Conservation (phyloP, 768 basidiomycete genomes). For the Suillus lakei region DNA sequence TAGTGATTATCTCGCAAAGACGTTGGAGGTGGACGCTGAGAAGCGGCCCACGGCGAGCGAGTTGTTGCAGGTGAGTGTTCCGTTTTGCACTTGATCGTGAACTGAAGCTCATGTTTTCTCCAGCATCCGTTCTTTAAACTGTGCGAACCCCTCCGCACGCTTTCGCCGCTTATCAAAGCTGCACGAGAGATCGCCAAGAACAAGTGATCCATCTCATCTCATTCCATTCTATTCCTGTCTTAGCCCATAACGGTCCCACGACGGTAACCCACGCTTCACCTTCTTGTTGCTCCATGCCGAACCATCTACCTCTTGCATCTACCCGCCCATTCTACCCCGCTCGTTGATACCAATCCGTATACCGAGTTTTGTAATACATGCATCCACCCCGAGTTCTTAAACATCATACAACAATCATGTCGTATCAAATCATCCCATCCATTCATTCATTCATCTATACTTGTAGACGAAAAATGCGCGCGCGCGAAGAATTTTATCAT, state of each 20-base stretch:
- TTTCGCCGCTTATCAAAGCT: slow-evolving; percentile 91
- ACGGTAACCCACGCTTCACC: slow-evolving; percentile 3
- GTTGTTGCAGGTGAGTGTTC: slow-evolving; percentile 66
- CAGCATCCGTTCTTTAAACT: slow-evolving; percentile 90
- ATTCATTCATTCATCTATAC: slow-evolving; percentile 3
- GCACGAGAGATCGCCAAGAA: slow-evolving; percentile 84
- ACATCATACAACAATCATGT: slow-evolving; percentile 5
- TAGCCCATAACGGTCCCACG: background rate
- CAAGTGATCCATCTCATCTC: slow-evolving; percentile 35
- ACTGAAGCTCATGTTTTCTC: slow-evolving; percentile 13
- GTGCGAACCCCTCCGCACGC: slow-evolving; percentile 83
- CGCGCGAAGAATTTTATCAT: background rate
- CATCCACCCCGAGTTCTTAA: slow-evolving; percentile 6
- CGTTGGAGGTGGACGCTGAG: slow-evolving; percentile 93
- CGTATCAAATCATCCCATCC: background rate
- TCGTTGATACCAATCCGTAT: slow-evolving; percentile 12
- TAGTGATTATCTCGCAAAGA: slow-evolving; percentile 86
- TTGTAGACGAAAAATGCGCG: slow-evolving; percentile 7
- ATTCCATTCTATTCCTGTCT: background rate
- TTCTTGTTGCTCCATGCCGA: slow-evolving; percentile 14
- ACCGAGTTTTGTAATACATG: slow-evolving; percentile 13
- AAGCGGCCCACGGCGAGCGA: slow-evolving; percentile 87
- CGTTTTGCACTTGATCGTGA: background rate
- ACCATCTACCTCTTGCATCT: slow-evolving; percentile 27
- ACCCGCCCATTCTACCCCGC: slow-evolving; percentile 10